A percentile compares a stretch with the other conserved stretches of the same genome.
Conservation (phyloP, 2,329 filamentous ascomycete genomes). For the Alternaria alternata region DNA sequence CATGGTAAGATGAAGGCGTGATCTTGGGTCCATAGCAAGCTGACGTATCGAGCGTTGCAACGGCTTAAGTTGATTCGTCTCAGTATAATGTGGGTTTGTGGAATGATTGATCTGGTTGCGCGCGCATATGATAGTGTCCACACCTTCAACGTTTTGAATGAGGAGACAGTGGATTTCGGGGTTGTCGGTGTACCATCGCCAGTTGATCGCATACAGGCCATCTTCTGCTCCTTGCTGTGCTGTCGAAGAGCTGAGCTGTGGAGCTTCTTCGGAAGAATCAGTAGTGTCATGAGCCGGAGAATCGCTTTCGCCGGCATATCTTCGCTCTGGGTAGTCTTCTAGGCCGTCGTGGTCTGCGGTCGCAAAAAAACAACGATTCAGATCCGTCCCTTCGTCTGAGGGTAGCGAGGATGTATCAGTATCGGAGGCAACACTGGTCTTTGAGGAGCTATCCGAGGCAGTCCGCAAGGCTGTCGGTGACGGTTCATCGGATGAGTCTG, state of each 20-base stretch:
- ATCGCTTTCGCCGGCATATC: neutral
- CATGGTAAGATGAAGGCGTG: slow-evolving; percentile 39
- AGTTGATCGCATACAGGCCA: neutral
- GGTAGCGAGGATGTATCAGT: slow-evolving; percentile 10
- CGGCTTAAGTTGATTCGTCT: slow-evolving; percentile 21
- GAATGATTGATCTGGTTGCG: slow-evolving; percentile 13
- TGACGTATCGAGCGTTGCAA: slow-evolving; percentile 30
- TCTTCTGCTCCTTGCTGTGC: neutral
- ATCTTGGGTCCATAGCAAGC: slow-evolving; percentile 25
- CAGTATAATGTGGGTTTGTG: slow-evolving; percentile 21
- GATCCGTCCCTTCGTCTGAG: neutral
- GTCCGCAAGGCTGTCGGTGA: neutral
- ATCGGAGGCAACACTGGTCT: slow-evolving; percentile 6
- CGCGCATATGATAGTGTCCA: neutral
- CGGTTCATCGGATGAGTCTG: slow-evolving; percentile 55
- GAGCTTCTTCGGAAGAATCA: neutral
- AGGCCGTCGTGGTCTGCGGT: slow-evolving; percentile 1
- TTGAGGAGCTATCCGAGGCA: slow-evolving; percentile 4
- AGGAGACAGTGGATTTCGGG: slow-evolving; percentile 25
- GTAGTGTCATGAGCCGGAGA: neutral
- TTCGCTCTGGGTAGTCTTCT: slow-evolving; percentile 6
- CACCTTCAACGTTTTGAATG: slow-evolving; percentile 8
- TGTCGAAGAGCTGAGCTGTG: neutral
- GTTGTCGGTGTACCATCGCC: slow-evolving; percentile 24
- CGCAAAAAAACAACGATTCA: slow-evolving; percentile 6